Base-by-base conservation (phyloP, 441 rosid species). In the Pelargonium exstipulatum region DNA sequence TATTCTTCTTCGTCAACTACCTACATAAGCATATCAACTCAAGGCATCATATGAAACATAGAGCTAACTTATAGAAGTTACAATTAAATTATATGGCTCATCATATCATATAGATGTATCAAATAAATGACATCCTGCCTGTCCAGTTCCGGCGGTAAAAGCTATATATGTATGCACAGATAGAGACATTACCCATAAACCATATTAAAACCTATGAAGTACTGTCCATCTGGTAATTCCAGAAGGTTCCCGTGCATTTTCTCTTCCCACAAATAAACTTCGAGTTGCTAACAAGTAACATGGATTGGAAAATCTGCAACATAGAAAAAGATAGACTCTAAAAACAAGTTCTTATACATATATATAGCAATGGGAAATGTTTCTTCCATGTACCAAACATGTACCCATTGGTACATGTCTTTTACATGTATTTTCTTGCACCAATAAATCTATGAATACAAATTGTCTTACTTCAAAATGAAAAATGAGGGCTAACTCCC, bases 331-430 rank as follows among this genome's bases (percentile, higher is more conserved):
- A 69, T 18, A 67, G 55, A 42, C 16, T 62, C 64, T 48, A 46
- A 74, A 70, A 8, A 4, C 70, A 62, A 62, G 48, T 45, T 62
- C 62, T 29, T 4, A 5, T 24, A 62, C 46, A 32, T 4, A 32
- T 4, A 35, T 35, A 35, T 35, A 35, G 40, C 40, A 35, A 35
- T 5, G 8, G 40, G 40, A 35, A 7, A 35, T 35, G 40, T 35
- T 24, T 24, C 26, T 24, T 24, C 26, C 26, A 24, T 24, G 26
- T 24, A 24, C 40, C 40, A 35, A 35, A 35, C 40, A 35, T 35
- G 40, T 35, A 35, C 40, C 40, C 7, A 35, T 35, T 35, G 8
- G 40, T 35, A 32, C 37, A 35, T 35, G 40, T 35, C 4, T 35
- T 2, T 35, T 35, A 35, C 4, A 35, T 35, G 40, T 5, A 35